phyloP scores from a whole-genome alignment of 148 eudicot species.

The Bassia scoparia region DNA sequence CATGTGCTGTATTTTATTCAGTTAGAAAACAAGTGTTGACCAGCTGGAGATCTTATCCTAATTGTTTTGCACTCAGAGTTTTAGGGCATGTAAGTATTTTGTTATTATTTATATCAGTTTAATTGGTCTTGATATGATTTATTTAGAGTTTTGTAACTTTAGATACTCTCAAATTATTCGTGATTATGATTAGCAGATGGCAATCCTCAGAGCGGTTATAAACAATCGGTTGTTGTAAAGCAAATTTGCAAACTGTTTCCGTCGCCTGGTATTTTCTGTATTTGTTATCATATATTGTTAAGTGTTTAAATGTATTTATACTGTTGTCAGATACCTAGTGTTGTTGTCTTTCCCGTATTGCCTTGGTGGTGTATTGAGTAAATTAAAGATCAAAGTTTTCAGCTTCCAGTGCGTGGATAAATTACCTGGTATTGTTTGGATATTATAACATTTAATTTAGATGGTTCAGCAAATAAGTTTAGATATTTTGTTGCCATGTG shows the following conservation, averaged over 20 bases:
- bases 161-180: conserved; percentile 17
- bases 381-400: neutral
- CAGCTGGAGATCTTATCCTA: conserved; percentile 90
- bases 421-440: neutral
- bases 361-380: neutral
- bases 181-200: conserved; percentile 60
- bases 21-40: conserved; percentile 71
- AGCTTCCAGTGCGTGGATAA: neutral
- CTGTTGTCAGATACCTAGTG: neutral
- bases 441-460: neutral
- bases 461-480: neutral
- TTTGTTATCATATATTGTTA: no score
- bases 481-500: neutral
- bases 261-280: conserved; percentile 54
- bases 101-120: neutral
- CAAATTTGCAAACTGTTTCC: conserved; percentile 97
- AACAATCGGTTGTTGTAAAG: conserved; percentile 76
- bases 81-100: conserved; percentile 70
- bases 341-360: neutral
- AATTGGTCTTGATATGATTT: neutral
- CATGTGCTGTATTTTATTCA: conserved; percentile 34
- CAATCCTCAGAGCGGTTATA: conserved; percentile 90
- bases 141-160: neutral
- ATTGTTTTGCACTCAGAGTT: conserved; percentile 78
- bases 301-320: no score